Base-by-base conservation (phyloP, 2,329 filamentous ascomycete species). In the Thielaviopsis euricoi region DNA sequence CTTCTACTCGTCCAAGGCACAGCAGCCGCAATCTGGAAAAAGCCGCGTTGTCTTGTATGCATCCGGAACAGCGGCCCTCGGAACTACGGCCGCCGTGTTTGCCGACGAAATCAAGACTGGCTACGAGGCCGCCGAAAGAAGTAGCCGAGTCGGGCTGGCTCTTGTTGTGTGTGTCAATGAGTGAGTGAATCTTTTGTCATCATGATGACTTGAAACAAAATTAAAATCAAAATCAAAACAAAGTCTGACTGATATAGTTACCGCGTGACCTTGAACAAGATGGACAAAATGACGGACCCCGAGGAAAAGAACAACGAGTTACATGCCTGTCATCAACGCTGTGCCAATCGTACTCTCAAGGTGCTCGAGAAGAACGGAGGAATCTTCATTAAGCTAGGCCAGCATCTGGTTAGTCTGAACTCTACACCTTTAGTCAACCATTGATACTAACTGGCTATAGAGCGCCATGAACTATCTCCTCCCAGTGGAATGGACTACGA, bases 341-440 rank as follows among this genome's bases (percentile, higher is more conserved):
- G 93, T 72, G 93, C 93, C 29, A 80, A 89, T 65, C 82, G 93
- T 61, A 96, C 93, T 0, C 74, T 97, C 49, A 79, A 78, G 59
- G 90, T 94, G 1, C 73, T 97, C 63, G 93, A 98, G 76, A 89
- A 87, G 75, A 97, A 96, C 70, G 93, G 94, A 25, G 95, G 91
- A 26, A 95, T 98, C 62, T 98, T 97, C 65, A 97, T 98, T 69
- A 98, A 98, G 71, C 75, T 98, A 46, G 93, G 93, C 7, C 93
- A 98, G 66, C 93, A 98, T 71, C 71, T 98, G 71, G 82, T 84
- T 75, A 49, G 71, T 62, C 6, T 17, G 9, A 7, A 17, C 25
- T 4, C 17, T 22, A 4, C 10, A 21, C 19, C 13, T 17, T 50
- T 29, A 6, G 10, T 33, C 17, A 46, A 33, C 6, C 21, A 43